Conservation (phyloP, 2,329 filamentous ascomycete genomes). For the Arthrinium puccinioides region DNA sequence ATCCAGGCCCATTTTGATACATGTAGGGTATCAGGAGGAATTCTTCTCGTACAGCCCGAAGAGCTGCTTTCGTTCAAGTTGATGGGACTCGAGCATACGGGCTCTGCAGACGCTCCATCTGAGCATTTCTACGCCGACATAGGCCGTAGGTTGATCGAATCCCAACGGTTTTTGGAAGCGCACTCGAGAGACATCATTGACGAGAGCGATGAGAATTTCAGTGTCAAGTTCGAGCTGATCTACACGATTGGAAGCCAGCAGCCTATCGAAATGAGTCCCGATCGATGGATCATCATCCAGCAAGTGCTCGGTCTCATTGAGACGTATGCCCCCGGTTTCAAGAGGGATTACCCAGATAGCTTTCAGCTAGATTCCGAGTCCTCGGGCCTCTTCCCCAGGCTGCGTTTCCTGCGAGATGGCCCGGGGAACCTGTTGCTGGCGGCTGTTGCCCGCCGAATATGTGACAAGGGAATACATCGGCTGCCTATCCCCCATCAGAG, state of each 20-base stretch:
- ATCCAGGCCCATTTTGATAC: slow-evolving; percentile 33
- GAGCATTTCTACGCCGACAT: slow-evolving; percentile 7
- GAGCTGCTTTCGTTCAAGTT: slow-evolving; percentile 58
- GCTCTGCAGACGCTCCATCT: slow-evolving; percentile 14
- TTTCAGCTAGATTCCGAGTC: not conserved
- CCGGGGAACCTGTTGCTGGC: slow-evolving; percentile 23
- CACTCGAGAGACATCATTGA: slow-evolving; percentile 51
- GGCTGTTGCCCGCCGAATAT: slow-evolving; percentile 18
- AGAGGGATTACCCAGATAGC: slow-evolving; percentile 5
- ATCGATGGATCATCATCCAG: slow-evolving; percentile 51
- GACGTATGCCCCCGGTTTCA: slow-evolving; percentile 19
- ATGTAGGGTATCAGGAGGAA: slow-evolving; percentile 42
- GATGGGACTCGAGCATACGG: slow-evolving; percentile 45
- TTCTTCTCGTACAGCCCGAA: slow-evolving; percentile 57
- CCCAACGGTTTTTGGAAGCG: slow-evolving; percentile 36
- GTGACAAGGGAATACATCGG: not conserved
- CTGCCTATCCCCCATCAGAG: slow-evolving; percentile 19
- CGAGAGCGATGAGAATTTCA: slow-evolving; percentile 59
- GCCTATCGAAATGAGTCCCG: slow-evolving; percentile 41
- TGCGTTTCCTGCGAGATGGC: slow-evolving; percentile 35
- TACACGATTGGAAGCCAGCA: slow-evolving; percentile 52
- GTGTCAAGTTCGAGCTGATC: slow-evolving; percentile 52
- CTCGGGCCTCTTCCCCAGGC: slow-evolving; percentile 35
- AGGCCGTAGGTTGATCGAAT: slow-evolving; percentile 28
- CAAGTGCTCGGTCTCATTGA: slow-evolving; percentile 38